Conservation (phyloP, 495 filamentous ascomycete genomes). For the Penicillium soppii region DNA sequence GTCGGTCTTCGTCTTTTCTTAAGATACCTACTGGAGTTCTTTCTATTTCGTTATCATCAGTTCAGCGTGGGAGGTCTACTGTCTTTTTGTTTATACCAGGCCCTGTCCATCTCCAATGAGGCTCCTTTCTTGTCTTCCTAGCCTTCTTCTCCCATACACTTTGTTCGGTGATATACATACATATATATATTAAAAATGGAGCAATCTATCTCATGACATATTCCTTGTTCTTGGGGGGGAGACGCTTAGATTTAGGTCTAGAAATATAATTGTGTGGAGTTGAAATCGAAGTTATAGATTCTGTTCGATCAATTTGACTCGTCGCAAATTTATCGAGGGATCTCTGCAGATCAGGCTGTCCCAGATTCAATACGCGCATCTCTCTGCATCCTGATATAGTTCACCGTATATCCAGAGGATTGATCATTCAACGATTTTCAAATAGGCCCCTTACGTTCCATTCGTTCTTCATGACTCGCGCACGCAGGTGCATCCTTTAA, state of each 20-base stretch:
- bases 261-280: neutral
- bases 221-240: neutral
- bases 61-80: slow-evolving; percentile 9
- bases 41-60: too few relatives aligned
- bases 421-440: too few relatives aligned
- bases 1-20: slow-evolving; percentile 7
- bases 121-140: neutral
- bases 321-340: neutral
- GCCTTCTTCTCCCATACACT: neutral
- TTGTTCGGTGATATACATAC: neutral
- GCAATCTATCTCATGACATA: neutral
- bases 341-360: neutral
- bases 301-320: neutral
- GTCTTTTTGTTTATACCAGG: slow-evolving; percentile 1
- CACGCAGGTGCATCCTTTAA: neutral
- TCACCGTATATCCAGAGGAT: too few relatives aligned
- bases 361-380: neutral
- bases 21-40: slow-evolving; percentile 7
- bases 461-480: too few relatives aligned
- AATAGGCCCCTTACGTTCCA: too few relatives aligned
- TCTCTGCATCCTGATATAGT: too few relatives aligned
- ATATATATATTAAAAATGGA: neutral
- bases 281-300: neutral
- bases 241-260: neutral
- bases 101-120: neutral